phyloP scores from a whole-genome alignment of 768 basidiomycete genomes.

The Boletus speciosus region DNA sequence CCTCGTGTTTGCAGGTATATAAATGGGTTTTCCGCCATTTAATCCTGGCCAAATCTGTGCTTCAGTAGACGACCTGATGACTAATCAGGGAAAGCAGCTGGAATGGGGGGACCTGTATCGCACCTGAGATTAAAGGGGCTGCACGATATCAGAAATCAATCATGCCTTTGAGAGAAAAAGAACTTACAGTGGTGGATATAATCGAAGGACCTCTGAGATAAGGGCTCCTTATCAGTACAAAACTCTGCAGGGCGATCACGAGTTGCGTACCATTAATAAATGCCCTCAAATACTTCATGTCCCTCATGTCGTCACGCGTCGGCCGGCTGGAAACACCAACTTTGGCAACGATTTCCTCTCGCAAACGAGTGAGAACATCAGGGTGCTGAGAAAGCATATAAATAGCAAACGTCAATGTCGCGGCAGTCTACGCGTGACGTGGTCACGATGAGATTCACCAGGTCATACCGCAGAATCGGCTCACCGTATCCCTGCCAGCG shows the following conservation, averaged over 20 bases:
- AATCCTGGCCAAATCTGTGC: constrained; percentile 22
- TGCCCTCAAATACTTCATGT: constrained; percentile 40
- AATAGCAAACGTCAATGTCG: constrained; percentile 28
- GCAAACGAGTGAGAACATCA: constrained; percentile 22
- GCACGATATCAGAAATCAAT: constrained; percentile 1
- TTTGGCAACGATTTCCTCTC: constrained; percentile 25
- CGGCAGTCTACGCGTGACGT: constrained; percentile 14
- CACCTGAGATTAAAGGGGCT: constrained; percentile 26
- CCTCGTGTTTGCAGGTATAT: constrained; percentile 32
- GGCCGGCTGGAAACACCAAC: constrained; percentile 29
- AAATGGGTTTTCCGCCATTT: constrained; percentile 27
- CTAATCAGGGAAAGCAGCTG: background rate
- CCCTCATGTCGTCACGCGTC: constrained; percentile 31
- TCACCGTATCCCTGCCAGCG: constrained; percentile 35
- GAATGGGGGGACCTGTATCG: background rate
- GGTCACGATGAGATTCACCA: too few species aligned
- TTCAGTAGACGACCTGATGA: background rate
- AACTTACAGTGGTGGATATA: constrained; percentile 32
- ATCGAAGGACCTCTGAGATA: constrained; percentile 10
- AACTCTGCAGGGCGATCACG: too few species aligned
- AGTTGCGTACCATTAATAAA: constrained; percentile 33
- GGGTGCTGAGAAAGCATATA: constrained; percentile 31
- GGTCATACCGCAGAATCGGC: background rate
- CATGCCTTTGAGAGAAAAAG: background rate
- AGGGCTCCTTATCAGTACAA: constrained; percentile 18